Evolutionary conservation across 805 yeast species (phyloP).

Genomic region (Kuraishia molischiana): DNA sequence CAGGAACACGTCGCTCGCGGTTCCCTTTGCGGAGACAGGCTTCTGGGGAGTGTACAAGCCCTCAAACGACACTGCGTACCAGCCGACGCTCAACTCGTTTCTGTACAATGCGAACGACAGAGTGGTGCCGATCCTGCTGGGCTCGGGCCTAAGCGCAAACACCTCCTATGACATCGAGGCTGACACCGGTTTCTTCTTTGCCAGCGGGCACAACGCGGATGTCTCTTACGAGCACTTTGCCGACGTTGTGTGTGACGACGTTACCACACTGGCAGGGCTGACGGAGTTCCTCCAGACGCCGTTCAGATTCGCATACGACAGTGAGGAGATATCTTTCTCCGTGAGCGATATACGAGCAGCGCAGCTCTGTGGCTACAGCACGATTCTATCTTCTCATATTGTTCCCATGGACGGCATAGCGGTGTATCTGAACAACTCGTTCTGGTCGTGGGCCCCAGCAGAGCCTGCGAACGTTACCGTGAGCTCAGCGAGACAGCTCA

Average conservation of each 20-base stretch:
- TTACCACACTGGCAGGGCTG: not conserved
- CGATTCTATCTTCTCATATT: slow-evolving; percentile 40
- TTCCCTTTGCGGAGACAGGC: no score
- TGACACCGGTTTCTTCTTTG: slow-evolving; percentile 6
- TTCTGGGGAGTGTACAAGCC: no score
- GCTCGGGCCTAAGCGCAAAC: slow-evolving; percentile 15
- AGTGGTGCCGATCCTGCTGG: slow-evolving; percentile 24
- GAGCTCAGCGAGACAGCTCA: not conserved
- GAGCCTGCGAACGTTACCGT: slow-evolving; percentile 34
- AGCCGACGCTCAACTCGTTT: slow-evolving; percentile 24
- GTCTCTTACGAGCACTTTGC: not conserved
- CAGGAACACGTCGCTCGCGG: not conserved
- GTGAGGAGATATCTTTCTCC: slow-evolving; percentile 25
- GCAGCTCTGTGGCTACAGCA: slow-evolving; percentile 53
- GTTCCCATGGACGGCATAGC: slow-evolving; percentile 18
- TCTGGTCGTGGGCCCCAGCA: slow-evolving; percentile 71
- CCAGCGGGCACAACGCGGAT: not conserved
- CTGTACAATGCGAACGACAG: slow-evolving; percentile 24
- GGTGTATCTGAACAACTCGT: slow-evolving; percentile 20
- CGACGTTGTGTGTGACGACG: not conserved
- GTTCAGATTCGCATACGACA: slow-evolving; percentile 24
- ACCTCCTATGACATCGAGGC: slow-evolving; percentile 18
- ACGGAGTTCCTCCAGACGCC: not conserved
- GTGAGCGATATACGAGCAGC: slow-evolving; percentile 24
- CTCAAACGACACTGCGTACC: no score